These are phyloP conservation scores for Fistulifera pelliculosa DNA, from an alignment of 108 stramenopile species.

Conservation along the genomic window DNA sequence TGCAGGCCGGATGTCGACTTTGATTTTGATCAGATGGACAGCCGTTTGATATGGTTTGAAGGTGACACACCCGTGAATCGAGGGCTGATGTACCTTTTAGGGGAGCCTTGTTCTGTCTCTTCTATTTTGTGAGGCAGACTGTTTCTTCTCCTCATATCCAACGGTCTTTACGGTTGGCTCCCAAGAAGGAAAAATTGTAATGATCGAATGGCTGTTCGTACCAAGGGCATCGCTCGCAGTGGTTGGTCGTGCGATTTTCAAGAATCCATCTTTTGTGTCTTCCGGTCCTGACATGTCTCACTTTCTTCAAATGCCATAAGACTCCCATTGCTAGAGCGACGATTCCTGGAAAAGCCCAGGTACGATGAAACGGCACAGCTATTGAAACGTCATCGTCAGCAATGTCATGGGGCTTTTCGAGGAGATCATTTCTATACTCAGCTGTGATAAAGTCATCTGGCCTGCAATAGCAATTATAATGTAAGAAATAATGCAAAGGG, in stretches of 20 bases:
- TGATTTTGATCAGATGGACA: too few species aligned
- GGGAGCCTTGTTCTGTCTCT: not conserved
- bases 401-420: too few species aligned
- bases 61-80: too few species aligned
- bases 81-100: too few species aligned
- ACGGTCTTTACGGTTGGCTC: not conserved
- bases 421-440: not conserved
- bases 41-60: too few species aligned
- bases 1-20: too few species aligned
- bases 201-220: not conserved
- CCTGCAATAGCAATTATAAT: not conserved
- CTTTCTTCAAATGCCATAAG: not conserved
- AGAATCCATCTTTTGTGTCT: not conserved
- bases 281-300: not conserved
- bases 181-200: not conserved
- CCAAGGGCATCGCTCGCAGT: not conserved
- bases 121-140: not conserved
- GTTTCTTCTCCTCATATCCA: not conserved
- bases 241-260: not conserved
- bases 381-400: too few species aligned
- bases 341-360: not conserved
- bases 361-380: too few species aligned
- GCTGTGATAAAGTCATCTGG: not conserved
- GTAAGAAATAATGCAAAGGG: not conserved
- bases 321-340: not conserved